Percentiles rank a stretch among this genome's conserved stretches.
These are phyloP conservation scores for Nidularia pulvinata DNA, from an alignment of 768 basidiomycete species.

Conservation along the genomic window DNA sequence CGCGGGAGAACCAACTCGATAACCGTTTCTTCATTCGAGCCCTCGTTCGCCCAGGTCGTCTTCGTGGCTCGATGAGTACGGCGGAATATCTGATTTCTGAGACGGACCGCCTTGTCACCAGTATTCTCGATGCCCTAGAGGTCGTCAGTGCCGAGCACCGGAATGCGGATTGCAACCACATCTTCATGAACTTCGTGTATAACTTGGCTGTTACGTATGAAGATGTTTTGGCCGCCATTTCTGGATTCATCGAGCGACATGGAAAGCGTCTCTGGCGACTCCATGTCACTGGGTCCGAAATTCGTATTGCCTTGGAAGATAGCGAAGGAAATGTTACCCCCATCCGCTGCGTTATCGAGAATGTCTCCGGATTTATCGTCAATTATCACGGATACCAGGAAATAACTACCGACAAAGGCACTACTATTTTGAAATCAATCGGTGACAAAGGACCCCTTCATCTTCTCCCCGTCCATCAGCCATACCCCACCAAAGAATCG, in stretches of 20 bases:
- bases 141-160: constrained; percentile 89
- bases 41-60: constrained; percentile 92
- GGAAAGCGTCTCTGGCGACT: constrained; percentile 98
- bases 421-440: constrained; percentile 95
- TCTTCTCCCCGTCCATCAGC: constrained; percentile 90
- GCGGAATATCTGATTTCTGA: constrained; percentile 99
- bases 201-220: constrained; percentile 94
- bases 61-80: constrained; percentile 89
- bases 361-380: constrained; percentile 98
- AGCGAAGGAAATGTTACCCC: constrained; percentile 93
- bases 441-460: constrained; percentile 98
- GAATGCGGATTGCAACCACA: constrained; percentile 97
- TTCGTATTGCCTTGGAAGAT: constrained; percentile 94
- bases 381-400: constrained; percentile 99
- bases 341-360: constrained; percentile 97
- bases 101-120: constrained; percentile 94
- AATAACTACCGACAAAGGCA: constrained; percentile 94
- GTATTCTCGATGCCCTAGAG: constrained; percentile 92
- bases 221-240: constrained; percentile 94
- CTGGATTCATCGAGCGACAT: constrained; percentile 99
- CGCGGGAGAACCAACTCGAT: constrained; percentile 96
- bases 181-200: constrained; percentile 99
- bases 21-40: constrained; percentile 98
- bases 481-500: constrained; percentile 97
- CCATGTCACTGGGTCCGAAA: constrained; percentile 97